These are phyloP conservation scores for Boletus vinaceobasis DNA, from an alignment of 768 basidiomycete species.

Conservation along the genomic window DNA sequence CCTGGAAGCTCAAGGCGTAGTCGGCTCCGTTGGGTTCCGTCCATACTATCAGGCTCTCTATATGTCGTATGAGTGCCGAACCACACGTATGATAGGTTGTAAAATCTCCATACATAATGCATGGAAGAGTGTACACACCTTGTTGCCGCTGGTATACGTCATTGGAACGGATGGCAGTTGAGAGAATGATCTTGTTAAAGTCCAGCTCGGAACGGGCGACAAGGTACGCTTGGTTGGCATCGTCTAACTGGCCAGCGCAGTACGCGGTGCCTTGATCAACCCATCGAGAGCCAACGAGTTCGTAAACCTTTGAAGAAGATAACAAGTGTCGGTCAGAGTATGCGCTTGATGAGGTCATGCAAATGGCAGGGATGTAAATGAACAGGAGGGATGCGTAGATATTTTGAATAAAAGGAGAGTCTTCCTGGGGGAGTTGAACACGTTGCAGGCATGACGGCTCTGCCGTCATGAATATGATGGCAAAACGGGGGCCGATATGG, in stretches of 20 bases:
- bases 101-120: not conserved
- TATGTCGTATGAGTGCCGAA: conserved; percentile 13
- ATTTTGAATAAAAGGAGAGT: conserved; percentile 15
- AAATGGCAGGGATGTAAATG: conserved; percentile 22
- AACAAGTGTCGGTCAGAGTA: conserved; percentile 29
- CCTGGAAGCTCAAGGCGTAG: conserved; percentile 96
- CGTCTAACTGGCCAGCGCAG: conserved; percentile 85
- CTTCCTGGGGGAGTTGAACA: conserved; percentile 14
- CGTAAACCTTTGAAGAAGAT: conserved; percentile 71
- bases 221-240: conserved; percentile 72
- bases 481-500: conserved; percentile 15
- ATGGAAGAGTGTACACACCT: conserved; percentile 46
- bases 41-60: conserved; percentile 99
- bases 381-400: conserved; percentile 14
- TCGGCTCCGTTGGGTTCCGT: conserved; percentile 94
- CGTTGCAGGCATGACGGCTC: conserved; percentile 25
- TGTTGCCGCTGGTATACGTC: conserved; percentile 88
- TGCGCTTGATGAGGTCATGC: conserved; percentile 32
- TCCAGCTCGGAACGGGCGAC: conserved; percentile 81
- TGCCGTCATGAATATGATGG: conserved; percentile 21
- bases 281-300: conserved; percentile 89
- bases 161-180: conserved; percentile 74
- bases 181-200: conserved; percentile 68
- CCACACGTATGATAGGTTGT: conserved; percentile 4
- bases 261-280: conserved; percentile 96